Evolutionary conservation across 768 basidiomycete genomes (phyloP), one percentile per base, ranked within the genome.

Genomic region (Lactarius vividus): DNA sequence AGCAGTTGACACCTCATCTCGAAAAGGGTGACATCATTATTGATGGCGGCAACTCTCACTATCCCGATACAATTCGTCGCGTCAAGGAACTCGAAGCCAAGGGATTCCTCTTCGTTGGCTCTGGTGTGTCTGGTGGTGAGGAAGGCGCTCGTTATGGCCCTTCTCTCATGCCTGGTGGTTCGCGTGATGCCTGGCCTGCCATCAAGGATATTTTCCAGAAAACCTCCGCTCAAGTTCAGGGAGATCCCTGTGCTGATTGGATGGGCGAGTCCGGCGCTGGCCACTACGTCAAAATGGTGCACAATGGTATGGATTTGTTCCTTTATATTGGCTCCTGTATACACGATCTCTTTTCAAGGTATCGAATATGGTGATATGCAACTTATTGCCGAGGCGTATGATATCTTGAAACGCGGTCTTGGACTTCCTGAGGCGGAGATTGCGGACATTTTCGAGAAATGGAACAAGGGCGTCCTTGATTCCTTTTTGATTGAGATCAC

Each of bases 291-390:
- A 99, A 99, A 84, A 98, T 99, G 96, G 96, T 99, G 68, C 96
- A 99, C 82, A 94, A 94, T 65, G 93, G 93, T 89, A 77, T 73
- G 75, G 75, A 49, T 66, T 56, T 31, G 44, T 37, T 29, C 18
- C 54, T 62, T 23, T 58, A 64, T 61, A n/a, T 69, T 64, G 54
- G 57, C 62, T 55, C 35, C 60, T 26, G 33, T 58, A 40, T 8
- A 59, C 35, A 23, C n/a, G 29, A 64, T 56, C 23, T 40, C 16
- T 62, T 37, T 44, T 63, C 9, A 46, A 96, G 96, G 96, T 82
- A 99, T 99, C 78, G 97, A 99, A 79, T 98, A 98, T 75, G 96
- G 93, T 73, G 97, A 99, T 80, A 99, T 99, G 97, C 96, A 98
- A 78, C 83, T 98, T 75, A 98, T 99, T 71, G 93, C 94, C 67